phyloP scores from a whole-genome alignment of 2,329 filamentous ascomycete species.

The Aureobasidium sp. region DNA sequence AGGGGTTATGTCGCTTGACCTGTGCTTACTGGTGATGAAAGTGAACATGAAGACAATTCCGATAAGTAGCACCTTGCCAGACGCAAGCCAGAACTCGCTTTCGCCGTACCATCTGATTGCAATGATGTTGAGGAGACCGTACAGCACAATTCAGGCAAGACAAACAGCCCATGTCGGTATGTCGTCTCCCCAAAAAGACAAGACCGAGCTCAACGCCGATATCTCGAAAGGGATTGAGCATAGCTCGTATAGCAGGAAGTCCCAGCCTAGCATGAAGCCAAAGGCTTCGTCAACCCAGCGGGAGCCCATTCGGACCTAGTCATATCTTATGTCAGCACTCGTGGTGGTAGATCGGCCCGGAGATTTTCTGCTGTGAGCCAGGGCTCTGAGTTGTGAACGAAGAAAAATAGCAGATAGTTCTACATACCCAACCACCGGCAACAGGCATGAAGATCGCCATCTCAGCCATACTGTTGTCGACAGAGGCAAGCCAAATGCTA shows the following conservation, averaged over 20 bases:
- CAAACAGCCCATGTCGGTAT: constrained; percentile 42
- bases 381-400: too few relatives aligned
- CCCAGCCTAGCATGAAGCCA: constrained; percentile 57
- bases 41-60: constrained; percentile 41
- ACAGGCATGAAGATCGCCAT: constrained; percentile 67
- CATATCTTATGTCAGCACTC: too few relatives aligned
- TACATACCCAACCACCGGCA: constrained; percentile 59
- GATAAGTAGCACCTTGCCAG: constrained; percentile 49
- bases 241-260: constrained; percentile 53
- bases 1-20: too few relatives aligned
- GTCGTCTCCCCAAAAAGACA: constrained; percentile 43
- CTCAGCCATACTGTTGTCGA: constrained; percentile 65
- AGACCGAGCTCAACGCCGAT: constrained; percentile 42
- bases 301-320: too few relatives aligned
- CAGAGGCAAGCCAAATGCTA: constrained; percentile 52
- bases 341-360: too few relatives aligned
- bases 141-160: constrained; percentile 15
- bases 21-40: constrained; percentile 27
- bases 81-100: constrained; percentile 52
- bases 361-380: too few relatives aligned
- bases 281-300: neutral
- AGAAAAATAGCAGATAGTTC: neutral
- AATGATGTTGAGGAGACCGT: constrained; percentile 43
- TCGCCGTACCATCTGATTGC: constrained; percentile 52
- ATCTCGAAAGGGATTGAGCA: constrained; percentile 56